phyloP scores from a whole-genome alignment of 2,329 filamentous ascomycete species.

The Chaetomiaceae sp. region DNA sequence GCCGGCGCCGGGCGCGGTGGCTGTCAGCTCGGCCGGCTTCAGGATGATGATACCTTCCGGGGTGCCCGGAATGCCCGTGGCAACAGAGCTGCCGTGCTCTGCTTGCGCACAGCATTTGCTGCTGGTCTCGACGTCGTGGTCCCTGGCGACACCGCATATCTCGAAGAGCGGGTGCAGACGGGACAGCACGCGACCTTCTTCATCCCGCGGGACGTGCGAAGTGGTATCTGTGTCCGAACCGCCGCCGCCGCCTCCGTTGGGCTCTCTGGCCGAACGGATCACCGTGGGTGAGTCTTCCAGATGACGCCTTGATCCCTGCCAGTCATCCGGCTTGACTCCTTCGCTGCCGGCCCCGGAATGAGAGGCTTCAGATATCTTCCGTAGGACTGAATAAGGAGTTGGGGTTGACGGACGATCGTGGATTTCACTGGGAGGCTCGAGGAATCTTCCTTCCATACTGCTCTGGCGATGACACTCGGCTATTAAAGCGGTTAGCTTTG shows the following conservation, averaged over 20 bases:
- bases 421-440: not conserved
- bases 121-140: not conserved
- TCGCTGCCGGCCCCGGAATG: constrained; percentile 29
- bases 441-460: not conserved
- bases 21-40: not conserved
- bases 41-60: constrained; percentile 1
- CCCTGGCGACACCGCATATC: not conserved
- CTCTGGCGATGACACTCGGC: not conserved
- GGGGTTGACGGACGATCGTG: constrained; percentile 10
- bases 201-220: not conserved
- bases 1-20: constrained; percentile 28
- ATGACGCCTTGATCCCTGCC: too few species aligned
- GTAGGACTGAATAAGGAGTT: constrained; percentile 8
- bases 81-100: not conserved
- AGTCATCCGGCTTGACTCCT: not conserved
- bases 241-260: not conserved
- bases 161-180: not conserved
- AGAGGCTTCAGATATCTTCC: constrained; percentile 9
- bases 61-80: not conserved
- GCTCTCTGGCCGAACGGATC: not conserved
- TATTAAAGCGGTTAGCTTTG: not conserved
- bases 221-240: not conserved
- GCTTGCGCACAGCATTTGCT: not conserved
- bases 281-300: not conserved
- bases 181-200: not conserved